Evolutionary conservation across 805 yeast species (phyloP).

Genomic region (Ogataea siamensis): DNA sequence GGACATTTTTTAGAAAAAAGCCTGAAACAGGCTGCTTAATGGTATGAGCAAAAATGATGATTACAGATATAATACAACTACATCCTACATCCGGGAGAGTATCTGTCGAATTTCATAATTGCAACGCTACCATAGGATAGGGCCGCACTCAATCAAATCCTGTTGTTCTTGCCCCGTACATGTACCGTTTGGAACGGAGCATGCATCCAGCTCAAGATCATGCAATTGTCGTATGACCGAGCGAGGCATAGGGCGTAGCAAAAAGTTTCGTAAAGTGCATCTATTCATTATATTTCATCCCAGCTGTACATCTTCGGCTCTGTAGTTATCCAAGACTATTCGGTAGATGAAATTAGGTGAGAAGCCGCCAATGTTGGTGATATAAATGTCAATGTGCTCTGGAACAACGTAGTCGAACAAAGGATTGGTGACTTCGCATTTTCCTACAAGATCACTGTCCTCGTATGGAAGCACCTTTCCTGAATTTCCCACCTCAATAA

Average conservation of each 20-base stretch:
- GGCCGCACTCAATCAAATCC: conserved; percentile 60
- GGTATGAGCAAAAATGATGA: no score
- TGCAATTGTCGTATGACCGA: conserved; percentile 41
- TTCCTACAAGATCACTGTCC: conserved; percentile 64
- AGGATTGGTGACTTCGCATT: conserved; percentile 82
- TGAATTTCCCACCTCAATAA: conserved; percentile 89
- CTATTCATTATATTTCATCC: conserved; percentile 32
- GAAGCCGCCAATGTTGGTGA: conserved; percentile 94
- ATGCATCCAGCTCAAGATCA: conserved; percentile 64
- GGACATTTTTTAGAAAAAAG: conserved; percentile 33
- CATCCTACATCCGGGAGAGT: no score
- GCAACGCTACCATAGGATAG: conserved; percentile 40
- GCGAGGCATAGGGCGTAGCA: conserved; percentile 62
- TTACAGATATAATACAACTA: no score
- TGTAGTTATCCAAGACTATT: conserved; percentile 91
- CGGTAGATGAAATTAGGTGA: conserved; percentile 96
- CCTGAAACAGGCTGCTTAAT: no score
- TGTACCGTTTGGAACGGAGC: conserved; percentile 6
- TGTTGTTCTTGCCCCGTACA: conserved; percentile 48
- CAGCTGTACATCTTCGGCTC: conserved; percentile 73
- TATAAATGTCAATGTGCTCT: conserved; percentile 88
- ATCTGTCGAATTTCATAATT: conserved; percentile 38
- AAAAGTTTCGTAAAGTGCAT: not conserved
- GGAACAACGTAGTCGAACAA: conserved; percentile 89
- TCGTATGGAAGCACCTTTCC: conserved; percentile 83